Evolutionary conservation across 257 asterid species (phyloP), one percentile per base, ranked within the genome.

Genomic region (Plectranthus barbatus): DNA sequence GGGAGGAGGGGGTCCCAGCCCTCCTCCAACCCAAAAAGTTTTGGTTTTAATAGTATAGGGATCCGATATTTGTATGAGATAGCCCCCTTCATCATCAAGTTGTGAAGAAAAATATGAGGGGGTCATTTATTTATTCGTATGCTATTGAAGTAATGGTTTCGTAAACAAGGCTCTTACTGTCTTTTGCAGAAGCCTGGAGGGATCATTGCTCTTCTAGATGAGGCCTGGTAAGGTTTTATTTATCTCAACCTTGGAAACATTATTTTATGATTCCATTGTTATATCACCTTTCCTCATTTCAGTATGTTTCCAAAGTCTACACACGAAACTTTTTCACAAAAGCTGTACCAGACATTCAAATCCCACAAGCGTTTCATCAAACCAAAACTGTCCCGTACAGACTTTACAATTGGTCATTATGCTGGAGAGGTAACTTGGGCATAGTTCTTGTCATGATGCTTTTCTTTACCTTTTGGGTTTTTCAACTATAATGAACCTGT

Each of bases 241-340:
- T 15, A 9, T 40, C 47, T 44, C 19, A 24, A 18, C 63, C 64
- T 58, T 15, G 71, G 56, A 48, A 11, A 59, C 47, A 37, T 51
- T 68, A 36, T 59, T 34, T 21, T 56, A 21, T 5, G 52, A 40
- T 58, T 47, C 7, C 17, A 57, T 67, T 61, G 24, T 62, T 66
- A 48, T 13, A 68, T 72, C 34, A 73, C 39, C 23, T 29, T 71
- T 21, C 26, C 40, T 50, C 26, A 79, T 75, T 81, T 71, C 91
- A 93, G 99, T 78, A 93, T 93, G 99, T 93, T 93, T 76, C 99
- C 99, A 36, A 93, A 93, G 83, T 93, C 99, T 7, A 93, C 99
- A 46, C 90, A 93, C 40, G 99, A 93, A 76, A 93, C 97, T 21
- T 90, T 93, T 72, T 60, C 99, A 0, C 88, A 86, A 69, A 93